A percentile compares a stretch with the other conserved stretches of the same genome.
These are phyloP conservation scores for Microstegium vimineum DNA, from an alignment of 176 grass and related monocot species.

Conservation along the genomic window DNA sequence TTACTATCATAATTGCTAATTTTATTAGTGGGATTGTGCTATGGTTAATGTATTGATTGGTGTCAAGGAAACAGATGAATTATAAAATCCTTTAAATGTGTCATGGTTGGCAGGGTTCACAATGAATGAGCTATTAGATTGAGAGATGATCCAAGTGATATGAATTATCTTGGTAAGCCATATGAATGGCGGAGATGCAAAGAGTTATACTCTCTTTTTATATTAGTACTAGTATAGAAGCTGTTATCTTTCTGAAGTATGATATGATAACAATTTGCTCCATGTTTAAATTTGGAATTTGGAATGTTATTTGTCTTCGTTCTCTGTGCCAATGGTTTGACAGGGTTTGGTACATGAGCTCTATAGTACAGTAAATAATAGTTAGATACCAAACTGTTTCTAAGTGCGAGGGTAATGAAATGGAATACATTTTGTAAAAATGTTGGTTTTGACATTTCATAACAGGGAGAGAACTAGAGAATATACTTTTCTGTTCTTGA, in stretches of 20 bases:
- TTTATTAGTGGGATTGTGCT: not conserved
- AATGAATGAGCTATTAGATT: not conserved
- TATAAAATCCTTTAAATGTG: not conserved
- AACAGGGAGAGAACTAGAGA: not conserved
- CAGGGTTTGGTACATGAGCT: not conserved
- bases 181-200: too few species aligned
- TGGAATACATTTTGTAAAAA: too few species aligned
- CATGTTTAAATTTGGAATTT: not conserved
- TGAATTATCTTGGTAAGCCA: not conserved
- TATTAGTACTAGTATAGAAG: not conserved
- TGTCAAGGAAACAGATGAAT: not conserved
- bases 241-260: not conserved
- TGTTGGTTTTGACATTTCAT: not conserved
- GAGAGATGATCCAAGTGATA: not conserved
- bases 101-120: not conserved
- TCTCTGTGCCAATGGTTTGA: not conserved
- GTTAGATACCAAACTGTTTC: not conserved
- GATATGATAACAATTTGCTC: not conserved
- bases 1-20: not conserved
- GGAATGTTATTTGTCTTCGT: not conserved
- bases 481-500: not conserved
- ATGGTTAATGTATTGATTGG: not conserved
- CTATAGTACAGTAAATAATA: not conserved
- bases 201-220: not conserved
- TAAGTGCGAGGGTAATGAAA: too few species aligned